phyloP scores from a whole-genome alignment of 495 filamentous ascomycete species.

The Aspergillus coremiiformis region DNA sequence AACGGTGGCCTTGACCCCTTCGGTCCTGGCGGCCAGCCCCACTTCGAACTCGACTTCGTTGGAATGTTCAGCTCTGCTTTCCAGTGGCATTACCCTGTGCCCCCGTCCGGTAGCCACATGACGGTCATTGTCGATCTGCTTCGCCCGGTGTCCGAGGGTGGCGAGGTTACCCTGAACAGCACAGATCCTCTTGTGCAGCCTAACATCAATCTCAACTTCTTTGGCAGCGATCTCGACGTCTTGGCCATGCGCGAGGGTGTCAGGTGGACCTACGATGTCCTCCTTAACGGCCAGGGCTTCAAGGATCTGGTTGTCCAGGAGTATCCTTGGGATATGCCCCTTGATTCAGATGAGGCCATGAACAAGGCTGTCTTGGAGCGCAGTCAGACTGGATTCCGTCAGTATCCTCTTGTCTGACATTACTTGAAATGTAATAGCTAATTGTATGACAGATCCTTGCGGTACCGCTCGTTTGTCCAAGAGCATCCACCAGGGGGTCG shows the following conservation, averaged over 20 bases:
- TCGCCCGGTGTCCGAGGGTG: conserved; percentile 44
- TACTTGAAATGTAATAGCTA: not conserved
- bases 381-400: conserved; percentile 52
- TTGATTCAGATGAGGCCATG: conserved; percentile 49
- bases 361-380: conserved; percentile 48
- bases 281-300: conserved; percentile 49
- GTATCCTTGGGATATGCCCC: conserved; percentile 56
- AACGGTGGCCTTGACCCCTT: conserved; percentile 52
- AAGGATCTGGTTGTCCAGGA: conserved; percentile 48
- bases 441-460: conserved; percentile 34
- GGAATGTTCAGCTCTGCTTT: conserved; percentile 53
- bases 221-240: conserved; percentile 48
- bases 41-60: conserved; percentile 61
- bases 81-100: conserved; percentile 55
- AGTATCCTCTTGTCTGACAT: conserved; percentile 2
- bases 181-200: conserved; percentile 44
- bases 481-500: conserved; percentile 45
- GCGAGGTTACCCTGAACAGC: conserved; percentile 47
- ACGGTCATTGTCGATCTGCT: conserved; percentile 57
- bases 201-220: conserved; percentile 56
- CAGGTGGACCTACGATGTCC: conserved; percentile 47
- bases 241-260: conserved; percentile 51
- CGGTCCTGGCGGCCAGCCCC: conserved; percentile 51
- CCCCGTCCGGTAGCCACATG: conserved; percentile 40
- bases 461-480: conserved; percentile 48